Conservation (phyloP, 306 rosid species). For the Vicia villosa region DNA sequence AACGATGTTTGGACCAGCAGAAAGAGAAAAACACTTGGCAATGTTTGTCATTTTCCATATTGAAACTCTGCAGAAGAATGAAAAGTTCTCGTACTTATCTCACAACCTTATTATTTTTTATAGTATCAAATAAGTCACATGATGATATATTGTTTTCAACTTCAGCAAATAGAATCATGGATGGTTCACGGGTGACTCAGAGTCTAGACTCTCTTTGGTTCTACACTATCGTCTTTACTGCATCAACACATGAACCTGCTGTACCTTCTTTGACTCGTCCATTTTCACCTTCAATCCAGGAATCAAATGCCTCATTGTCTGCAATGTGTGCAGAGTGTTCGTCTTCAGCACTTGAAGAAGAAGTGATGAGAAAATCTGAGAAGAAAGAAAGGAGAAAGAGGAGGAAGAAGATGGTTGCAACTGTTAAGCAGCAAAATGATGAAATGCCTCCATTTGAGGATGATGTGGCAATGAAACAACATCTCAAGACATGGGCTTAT, state of each 20-base stretch:
- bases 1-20: conserved; percentile 26
- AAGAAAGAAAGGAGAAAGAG: conserved; percentile 31
- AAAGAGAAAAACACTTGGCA: not conserved
- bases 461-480: conserved; percentile 66
- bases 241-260: not conserved
- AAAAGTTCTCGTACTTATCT: conserved; percentile 26
- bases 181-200: conserved; percentile 44
- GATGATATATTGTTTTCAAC: conserved; percentile 4
- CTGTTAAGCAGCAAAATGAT: not conserved
- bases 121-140: conserved; percentile 16
- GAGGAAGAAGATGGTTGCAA: not conserved
- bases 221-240: conserved; percentile 49
- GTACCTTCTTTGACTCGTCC: conserved; percentile 17
- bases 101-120: too few species aligned
- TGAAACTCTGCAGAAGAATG: conserved; percentile 33
- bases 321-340: conserved; percentile 15
- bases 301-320: not conserved
- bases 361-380: conserved; percentile 27
- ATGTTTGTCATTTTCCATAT: conserved; percentile 13
- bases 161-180: conserved; percentile 38
- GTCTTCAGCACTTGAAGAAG: conserved; percentile 23
- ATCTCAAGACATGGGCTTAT: conserved; percentile 74
- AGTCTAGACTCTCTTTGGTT: conserved; percentile 69
- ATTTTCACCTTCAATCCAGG: not conserved
- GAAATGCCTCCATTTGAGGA: conserved; percentile 53